These are phyloP conservation scores for Talaromyces albobiverticillius DNA, from an alignment of 2,329 filamentous ascomycete genomes.

Conservation along the genomic window DNA sequence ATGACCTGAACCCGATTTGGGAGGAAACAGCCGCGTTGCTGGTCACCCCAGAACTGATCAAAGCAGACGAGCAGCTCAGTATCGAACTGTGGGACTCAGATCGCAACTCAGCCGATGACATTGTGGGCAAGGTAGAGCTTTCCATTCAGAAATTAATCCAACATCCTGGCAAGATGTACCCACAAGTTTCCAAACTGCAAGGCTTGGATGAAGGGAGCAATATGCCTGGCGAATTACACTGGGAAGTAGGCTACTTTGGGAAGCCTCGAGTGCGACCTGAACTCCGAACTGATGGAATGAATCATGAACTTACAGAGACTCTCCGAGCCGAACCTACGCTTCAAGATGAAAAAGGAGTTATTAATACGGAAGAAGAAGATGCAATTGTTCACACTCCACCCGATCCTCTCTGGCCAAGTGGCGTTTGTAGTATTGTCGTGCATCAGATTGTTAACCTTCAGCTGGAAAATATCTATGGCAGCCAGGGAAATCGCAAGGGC, in stretches of 20 bases:
- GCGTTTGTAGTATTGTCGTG: constrained; percentile 78
- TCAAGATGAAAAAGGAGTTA: constrained; percentile 80
- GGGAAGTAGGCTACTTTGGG: constrained; percentile 94
- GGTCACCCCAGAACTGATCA: constrained; percentile 85
- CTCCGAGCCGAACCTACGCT: constrained; percentile 72
- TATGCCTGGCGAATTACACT: constrained; percentile 92
- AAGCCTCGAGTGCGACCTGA: constrained; percentile 85
- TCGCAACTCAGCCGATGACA: constrained; percentile 85
- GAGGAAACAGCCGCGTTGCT: constrained; percentile 82
- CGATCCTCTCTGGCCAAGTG: constrained; percentile 93
- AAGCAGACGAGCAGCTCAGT: constrained; percentile 87
- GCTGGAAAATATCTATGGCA: constrained; percentile 86
- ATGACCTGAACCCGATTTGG: constrained; percentile 90
- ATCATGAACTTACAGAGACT: constrained; percentile 69
- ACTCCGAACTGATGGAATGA: constrained; percentile 81
- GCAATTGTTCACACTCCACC: constrained; percentile 86
- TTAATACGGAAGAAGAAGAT: constrained; percentile 73
- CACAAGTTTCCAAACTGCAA: constrained; percentile 76
- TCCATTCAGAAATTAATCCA: constrained; percentile 94
- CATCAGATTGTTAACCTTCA: constrained; percentile 96
- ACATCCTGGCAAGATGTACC: constrained; percentile 89
- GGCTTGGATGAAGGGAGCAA: constrained; percentile 79
- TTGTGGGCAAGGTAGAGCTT: constrained; percentile 90
- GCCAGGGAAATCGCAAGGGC: constrained; percentile 74
- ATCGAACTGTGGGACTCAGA: constrained; percentile 97